A percentile compares a stretch with the other conserved stretches of the same genome.
Conservation (phyloP, 108 stramenopile genomes). For the Cyclostephanos invisitatus region DNA sequence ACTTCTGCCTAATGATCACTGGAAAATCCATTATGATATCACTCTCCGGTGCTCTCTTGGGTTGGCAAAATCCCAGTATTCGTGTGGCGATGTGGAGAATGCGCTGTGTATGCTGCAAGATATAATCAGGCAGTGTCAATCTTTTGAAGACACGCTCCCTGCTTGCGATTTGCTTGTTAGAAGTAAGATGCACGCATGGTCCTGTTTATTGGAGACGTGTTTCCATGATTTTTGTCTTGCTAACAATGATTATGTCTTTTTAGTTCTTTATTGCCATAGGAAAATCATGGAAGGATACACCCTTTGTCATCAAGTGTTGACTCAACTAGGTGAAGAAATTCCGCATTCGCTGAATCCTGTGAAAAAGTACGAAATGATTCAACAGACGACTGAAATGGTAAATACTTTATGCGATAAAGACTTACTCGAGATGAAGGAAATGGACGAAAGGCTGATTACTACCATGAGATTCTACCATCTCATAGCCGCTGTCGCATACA, state of each 20-base stretch:
- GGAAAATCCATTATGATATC: constrained; percentile 18
- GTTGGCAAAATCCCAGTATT: constrained; percentile 10
- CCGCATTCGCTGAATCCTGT: constrained; percentile 12
- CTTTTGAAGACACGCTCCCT: constrained; percentile 28
- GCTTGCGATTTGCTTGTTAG: constrained; percentile 14
- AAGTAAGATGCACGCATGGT: not conserved
- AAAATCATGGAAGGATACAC: not conserved
- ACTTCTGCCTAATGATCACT: constrained; percentile 13
- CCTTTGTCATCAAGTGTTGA: constrained; percentile 19
- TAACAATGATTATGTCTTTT: no score
- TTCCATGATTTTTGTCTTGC: not conserved
- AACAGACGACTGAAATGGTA: constrained; percentile 6
- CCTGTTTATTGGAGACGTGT: not conserved
- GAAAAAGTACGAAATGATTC: not conserved
- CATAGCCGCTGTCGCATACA: constrained; percentile 2
- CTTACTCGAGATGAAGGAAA: constrained; percentile 26
- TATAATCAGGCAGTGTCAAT: constrained; percentile 11
- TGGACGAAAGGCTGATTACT: not conserved
- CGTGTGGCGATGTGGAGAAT: constrained; percentile 21
- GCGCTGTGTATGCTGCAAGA: constrained; percentile 5
- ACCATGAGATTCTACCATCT: constrained; percentile 26
- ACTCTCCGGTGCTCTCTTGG: constrained; percentile 7
- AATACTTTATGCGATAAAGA: not conserved
- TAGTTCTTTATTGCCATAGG: not conserved
- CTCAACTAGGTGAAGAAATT: constrained; percentile 33